Evolutionary conservation across 768 basidiomycete genomes (phyloP), one percentile per base, ranked within the genome.

Genomic region (Obba rivulosa): DNA sequence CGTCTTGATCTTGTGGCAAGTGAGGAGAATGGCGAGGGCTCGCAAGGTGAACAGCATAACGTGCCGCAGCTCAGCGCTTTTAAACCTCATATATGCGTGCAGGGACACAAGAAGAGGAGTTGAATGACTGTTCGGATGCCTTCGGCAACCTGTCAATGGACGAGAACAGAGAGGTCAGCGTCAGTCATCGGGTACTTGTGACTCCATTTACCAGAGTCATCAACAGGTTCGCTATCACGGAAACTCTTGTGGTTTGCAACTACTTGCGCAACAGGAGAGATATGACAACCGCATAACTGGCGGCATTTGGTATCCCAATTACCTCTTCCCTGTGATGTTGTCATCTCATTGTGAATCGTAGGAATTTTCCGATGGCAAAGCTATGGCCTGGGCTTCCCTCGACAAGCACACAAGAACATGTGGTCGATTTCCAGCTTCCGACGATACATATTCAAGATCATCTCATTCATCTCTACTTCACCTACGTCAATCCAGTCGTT

Each of bases 211-310:
- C 51, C 28, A 25, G 23, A 8, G 31, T 4, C 38, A 25, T 16
- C 18, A 13, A 31, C 38, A 93, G 82, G 78, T 94, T 34, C 83
- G 92, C 44, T 94, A 84, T 61, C 92, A 93, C 50, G 87, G 89
- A 10, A 77, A 82, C 66, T 69, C 78, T 2, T 82, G 82, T 55
- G 90, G 90, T 5, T 68, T 92, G 34, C 82, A 88, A 53, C 70
- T 92, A 20, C 73, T 92, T 18, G 78, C 77, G 11, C 70, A 75
- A 45, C 80, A 74, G 43, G 75, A 79, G 55, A 79, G 86, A n/a
- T 77, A 77, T 22, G 86, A 89, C 59, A 77, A 81, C 49, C 83
- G 85, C 11, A 79, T 77, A 56, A 82, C 83, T 16, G 54, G 57
- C 17, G 62, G 62, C 4, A 55, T 63, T 0, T 63, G 62, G 62